Percentiles rank a stretch among this genome's conserved stretches.
Conservation (phyloP, 1,139 yeast species). For the Candida glucosophila region DNA sequence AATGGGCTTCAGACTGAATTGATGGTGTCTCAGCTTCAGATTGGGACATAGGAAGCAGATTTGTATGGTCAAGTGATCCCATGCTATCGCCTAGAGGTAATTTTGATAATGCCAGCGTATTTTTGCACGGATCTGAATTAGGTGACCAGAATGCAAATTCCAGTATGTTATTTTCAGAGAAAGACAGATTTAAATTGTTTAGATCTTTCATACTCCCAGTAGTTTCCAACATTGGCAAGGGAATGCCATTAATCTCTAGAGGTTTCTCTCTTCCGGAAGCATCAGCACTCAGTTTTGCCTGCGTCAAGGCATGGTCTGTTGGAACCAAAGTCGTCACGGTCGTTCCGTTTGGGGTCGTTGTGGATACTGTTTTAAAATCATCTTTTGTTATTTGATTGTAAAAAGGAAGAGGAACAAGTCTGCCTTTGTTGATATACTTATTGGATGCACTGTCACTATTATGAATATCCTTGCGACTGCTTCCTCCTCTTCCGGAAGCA, state of each 20-base stretch:
- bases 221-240: slow-evolving; percentile 70
- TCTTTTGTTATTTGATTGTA: slow-evolving; percentile 90
- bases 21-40: not conserved
- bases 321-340: slow-evolving; percentile 86
- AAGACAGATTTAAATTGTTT: slow-evolving; percentile 1
- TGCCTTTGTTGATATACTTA: slow-evolving; percentile 8
- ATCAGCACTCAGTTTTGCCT: slow-evolving; percentile 50
- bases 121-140: too few species aligned
- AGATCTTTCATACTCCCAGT: slow-evolving; percentile 55
- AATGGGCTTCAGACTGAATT: not conserved
- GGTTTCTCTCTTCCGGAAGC: slow-evolving; percentile 51
- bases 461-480: slow-evolving; percentile 4
- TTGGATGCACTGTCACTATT: slow-evolving; percentile 5
- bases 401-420: slow-evolving; percentile 75
- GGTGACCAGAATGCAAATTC: too few species aligned
- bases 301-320: slow-evolving; percentile 63
- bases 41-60: not conserved
- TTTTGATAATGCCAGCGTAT: not conserved
- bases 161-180: not conserved
- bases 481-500: slow-evolving; percentile 3
- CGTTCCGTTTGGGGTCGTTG: slow-evolving; percentile 89
- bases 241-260: slow-evolving; percentile 70
- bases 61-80: not conserved
- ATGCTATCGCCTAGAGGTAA: not conserved
- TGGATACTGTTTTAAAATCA: slow-evolving; percentile 75